A percentile compares a stretch with the other conserved stretches of the same genome.
Evolutionary conservation across 208 protist genomes (phyloP).

Genomic region (Acanthamoeba healyi): DNA sequence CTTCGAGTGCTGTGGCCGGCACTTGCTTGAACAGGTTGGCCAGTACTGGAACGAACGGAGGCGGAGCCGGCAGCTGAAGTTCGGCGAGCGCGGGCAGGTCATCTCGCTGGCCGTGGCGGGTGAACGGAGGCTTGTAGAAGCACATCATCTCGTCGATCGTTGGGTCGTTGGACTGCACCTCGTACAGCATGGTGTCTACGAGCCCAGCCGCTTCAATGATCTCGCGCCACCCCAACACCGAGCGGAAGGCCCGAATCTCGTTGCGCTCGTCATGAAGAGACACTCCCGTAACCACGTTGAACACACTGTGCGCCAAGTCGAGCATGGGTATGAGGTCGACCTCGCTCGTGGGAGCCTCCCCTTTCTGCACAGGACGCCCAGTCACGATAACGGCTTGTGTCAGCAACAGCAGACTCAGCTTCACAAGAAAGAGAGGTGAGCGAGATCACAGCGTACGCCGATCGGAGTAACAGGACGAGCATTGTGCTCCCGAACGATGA

Average conservation of each 20-base stretch:
- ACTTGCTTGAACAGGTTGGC: constrained; percentile 43
- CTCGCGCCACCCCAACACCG: constrained; percentile 79
- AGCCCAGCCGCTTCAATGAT: constrained; percentile 81
- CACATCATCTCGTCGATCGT: constrained; percentile 86
- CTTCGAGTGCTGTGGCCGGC: background rate
- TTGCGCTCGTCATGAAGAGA: constrained; percentile 42
- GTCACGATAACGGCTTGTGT: no score
- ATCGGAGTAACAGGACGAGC: background rate
- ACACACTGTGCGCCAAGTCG: constrained; percentile 85
- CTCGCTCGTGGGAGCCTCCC: background rate
- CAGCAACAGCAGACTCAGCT: no score
- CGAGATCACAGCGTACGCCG: no score
- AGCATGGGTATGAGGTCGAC: constrained; percentile 80
- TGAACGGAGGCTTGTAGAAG: constrained; percentile 81
- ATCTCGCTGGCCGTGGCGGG: background rate
- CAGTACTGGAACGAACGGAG: background rate
- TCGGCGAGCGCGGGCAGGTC: background rate
- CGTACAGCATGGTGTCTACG: constrained; percentile 82
- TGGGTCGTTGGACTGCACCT: constrained; percentile 83
- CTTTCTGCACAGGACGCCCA: no score
- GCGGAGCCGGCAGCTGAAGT: background rate
- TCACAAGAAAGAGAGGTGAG: no score
- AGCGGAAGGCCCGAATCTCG: constrained; percentile 84
- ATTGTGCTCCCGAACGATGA: constrained; percentile 87
- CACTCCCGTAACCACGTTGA: constrained; percentile 87